Evolutionary conservation across 345 rosid species (phyloP), one percentile per base, ranked within the genome.

Genomic region (Camelina neglecta): DNA sequence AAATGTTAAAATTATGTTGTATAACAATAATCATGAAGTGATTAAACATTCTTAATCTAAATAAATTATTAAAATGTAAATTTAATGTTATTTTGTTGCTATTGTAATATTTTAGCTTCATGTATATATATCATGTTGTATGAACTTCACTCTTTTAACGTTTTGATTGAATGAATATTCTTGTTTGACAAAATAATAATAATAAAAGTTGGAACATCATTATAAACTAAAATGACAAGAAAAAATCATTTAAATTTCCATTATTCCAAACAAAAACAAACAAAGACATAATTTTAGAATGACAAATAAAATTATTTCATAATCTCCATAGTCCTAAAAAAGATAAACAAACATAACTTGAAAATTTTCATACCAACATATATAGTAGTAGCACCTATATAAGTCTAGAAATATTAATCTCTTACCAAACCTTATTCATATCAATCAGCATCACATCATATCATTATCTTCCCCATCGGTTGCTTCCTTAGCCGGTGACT

Each of bases 401-500:
- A 38, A 72, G 29, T 6, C 36, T 55, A 65, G 48, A 35, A 57
- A 45, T 47, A 10, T 35, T 56, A 42, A 42, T 42, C 6, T 12
- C 15, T 4, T n/a, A 2, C 47, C 42, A 63, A 53, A 29, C 56
- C 24, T 2, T 73, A 42, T 8, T 26, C 10, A 39, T 5, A 54
- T 18, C 70, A 54, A 64, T 13, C 23, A 38, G 31, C 8, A 4
- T 42, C 6, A 36, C 71, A 42, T 23, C 48, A 55, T 18, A 18
- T 0, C 57, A 10, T 33, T 20, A 44, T n/a, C 26, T 42, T 73
- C 58, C 45, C 38, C 6, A 0, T 8, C 7, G 1, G 18, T 44
- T 55, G 48, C 10, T 55, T 33, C 48, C 54, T 42, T 39, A 3
- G 21, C 35, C 16, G 63, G 75, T 48, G 26, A 23, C 47, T 64